Base-by-base conservation (phyloP, 192 early-diverging fungal species). In the Podila epigama region DNA sequence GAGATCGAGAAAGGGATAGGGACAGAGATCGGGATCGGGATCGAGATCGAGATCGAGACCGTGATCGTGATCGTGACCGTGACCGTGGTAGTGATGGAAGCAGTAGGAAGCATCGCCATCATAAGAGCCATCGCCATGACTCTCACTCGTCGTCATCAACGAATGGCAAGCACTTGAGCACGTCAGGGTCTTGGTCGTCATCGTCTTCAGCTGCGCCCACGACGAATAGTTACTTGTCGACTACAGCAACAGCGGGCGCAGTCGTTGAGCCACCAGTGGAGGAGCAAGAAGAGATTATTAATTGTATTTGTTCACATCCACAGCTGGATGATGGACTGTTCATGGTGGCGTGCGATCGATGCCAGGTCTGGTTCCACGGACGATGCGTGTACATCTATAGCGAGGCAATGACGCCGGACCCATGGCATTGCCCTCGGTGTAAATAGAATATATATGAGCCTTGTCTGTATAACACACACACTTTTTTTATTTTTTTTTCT, bases 321-420 rank as follows among this genome's bases (percentile, higher is more conserved):
- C 77, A 81, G 13, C 55, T 86, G 51, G 86, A 89, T 48, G 83
- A 89, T 70, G 87, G 86, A 16, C 69, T 75, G 11, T 89, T 89
- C 52, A 89, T 89, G 88, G 81, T 89, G 70, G 85, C 88, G 9
- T 89, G 88, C 63, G 88, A 89, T 63, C 57, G 58, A 20, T 89
- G 88, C 51, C 62, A 79, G 59, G 84, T 80, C n/a, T 89, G 88
- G 88, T 89, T 85, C 61, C 88, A 89, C 80, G 88, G 88, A 37
- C 69, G 71, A 20, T 89, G 88, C 68, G 85, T 86, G 5, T 72
- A 77, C 12, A 70, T 89, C 12, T 56, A 85, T 35, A 59, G 75
- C 16, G 78, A 82, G 39, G 60, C 57, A 28, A 79, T 84, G 13
- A 79, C 55, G 32, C 71, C 80, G 33, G 44, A 48, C 8, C 44